These are phyloP conservation scores for Erythrophleum fordii DNA, from an alignment of 306 rosid species.

Conservation along the genomic window DNA sequence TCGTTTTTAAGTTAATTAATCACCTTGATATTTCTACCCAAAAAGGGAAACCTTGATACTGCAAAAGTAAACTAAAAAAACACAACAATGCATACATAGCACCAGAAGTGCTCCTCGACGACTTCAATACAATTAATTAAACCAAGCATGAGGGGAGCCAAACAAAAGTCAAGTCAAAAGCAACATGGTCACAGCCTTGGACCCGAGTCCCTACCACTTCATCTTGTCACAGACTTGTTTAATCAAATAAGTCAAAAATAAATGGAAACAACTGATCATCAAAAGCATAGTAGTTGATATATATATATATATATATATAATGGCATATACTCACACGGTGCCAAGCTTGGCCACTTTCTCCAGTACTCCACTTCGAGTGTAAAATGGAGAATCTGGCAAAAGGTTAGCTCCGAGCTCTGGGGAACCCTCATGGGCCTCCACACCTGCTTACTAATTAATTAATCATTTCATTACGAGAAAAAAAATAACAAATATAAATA, in stretches of 20 bases:
- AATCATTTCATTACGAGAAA: neutral
- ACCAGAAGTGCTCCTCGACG: neutral
- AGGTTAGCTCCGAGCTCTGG: conserved; percentile 18
- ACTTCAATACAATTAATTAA: neutral
- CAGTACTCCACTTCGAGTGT: neutral
- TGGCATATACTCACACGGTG: neutral
- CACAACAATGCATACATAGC: neutral
- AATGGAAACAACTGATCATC: neutral
- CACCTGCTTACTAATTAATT: neutral
- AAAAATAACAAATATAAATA: neutral
- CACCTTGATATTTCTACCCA: neutral
- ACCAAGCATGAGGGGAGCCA: neutral
- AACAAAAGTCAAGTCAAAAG: conserved; percentile 13
- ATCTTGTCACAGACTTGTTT: neutral
- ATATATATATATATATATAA: neutral
- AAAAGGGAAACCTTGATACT: neutral
- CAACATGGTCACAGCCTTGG: neutral
- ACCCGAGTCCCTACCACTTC: neutral
- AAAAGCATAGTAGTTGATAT: neutral
- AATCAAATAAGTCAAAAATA: neutral
- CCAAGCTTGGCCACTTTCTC: neutral
- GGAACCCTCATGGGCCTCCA: conserved; percentile 2
- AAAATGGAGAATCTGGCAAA: conserved; percentile 7
- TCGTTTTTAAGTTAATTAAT: neutral
- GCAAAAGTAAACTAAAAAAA: neutral